Evolutionary conservation across 2,329 filamentous ascomycete species (phyloP), one percentile per base, ranked within the genome.

Genomic region (Pyrenophora tritici-repentis): DNA sequence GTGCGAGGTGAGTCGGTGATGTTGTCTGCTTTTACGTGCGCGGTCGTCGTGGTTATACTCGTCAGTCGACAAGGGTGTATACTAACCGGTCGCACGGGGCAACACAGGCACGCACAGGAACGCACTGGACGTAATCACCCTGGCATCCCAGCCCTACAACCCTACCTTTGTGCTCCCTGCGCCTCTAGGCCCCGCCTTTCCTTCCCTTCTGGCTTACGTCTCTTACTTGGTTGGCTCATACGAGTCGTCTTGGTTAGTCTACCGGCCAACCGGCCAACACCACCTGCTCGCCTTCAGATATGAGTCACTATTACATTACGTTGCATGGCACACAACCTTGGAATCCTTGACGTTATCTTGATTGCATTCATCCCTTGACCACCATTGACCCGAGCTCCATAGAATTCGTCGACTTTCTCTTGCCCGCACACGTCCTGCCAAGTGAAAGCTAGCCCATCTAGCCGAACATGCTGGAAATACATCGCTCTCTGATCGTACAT

Each of bases 401-500:
- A 42, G 20, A 33, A 34, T 42, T 42, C 32, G 40, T 43, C 29
- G 32, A 31, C 38, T 49, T 48, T 41, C 44, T 44, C 49, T 41
- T 40, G 32, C 34, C 33, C 49, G 26, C 29, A 26, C 50, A 40
- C 49, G 24, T 31, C 20, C 20, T 7, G 20, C 22, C 22, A 29
- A 29, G 26, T 29, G 26, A 29, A 29, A 29, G 26, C 26, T 29
- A 24, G 39, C 22, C 34, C 34, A 38, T 57, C 54, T 57, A 48
- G 14, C 48, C 39, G 48, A 42, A 51, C 47, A 57, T 42, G 47
- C 43, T 31, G 31, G 44, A 54, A 46, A 50, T 54, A 43, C 40
- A 42, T 32, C 38, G 44, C 47, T 34, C 50, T 48, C 42, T 48
- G 36, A 57, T 48, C 47, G 47, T 55, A 57, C 54, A 57, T 49